phyloP scores from a whole-genome alignment of 306 rosid species.

The Quercus engelmannii region DNA sequence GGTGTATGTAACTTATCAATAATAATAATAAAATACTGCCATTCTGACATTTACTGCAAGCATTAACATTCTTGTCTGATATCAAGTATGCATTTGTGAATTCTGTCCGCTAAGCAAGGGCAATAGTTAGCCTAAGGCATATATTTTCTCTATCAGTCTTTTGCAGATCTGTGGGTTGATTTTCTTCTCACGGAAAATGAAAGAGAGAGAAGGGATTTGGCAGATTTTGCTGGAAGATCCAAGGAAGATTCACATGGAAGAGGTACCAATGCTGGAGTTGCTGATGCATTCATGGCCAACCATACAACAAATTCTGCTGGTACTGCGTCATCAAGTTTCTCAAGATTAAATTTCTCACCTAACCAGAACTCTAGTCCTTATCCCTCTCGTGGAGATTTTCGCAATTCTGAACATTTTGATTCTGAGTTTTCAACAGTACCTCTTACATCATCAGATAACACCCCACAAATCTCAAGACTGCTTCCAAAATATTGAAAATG shows the following conservation, averaged over 20 bases:
- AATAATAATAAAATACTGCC: neutral
- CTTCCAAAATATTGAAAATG: conserved; percentile 55
- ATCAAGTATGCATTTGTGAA: neutral
- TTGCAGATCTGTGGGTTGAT: conserved; percentile 99
- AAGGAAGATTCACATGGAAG: conserved; percentile 41
- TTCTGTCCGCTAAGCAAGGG: neutral
- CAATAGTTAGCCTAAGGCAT: neutral
- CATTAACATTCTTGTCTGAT: neutral
- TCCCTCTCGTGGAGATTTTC: conserved; percentile 36
- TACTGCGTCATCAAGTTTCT: conserved; percentile 25
- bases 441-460: conserved; percentile 69
- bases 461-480: conserved; percentile 32
- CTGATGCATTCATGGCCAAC: conserved; percentile 25
- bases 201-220: conserved; percentile 68
- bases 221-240: conserved; percentile 33
- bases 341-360: conserved; percentile 30
- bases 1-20: too few relatives aligned
- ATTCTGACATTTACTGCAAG: neutral
- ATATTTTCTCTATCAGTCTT: conserved; percentile 59
- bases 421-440: conserved; percentile 91
- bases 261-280: conserved; percentile 14
- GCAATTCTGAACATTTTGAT: conserved; percentile 52
- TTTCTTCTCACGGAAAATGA: conserved; percentile 92
- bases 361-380: conserved; percentile 35
- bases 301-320: conserved; percentile 33